phyloP scores from a whole-genome alignment of 1,284 basidiomycete genomes.

The Porodaedalea pini region DNA sequence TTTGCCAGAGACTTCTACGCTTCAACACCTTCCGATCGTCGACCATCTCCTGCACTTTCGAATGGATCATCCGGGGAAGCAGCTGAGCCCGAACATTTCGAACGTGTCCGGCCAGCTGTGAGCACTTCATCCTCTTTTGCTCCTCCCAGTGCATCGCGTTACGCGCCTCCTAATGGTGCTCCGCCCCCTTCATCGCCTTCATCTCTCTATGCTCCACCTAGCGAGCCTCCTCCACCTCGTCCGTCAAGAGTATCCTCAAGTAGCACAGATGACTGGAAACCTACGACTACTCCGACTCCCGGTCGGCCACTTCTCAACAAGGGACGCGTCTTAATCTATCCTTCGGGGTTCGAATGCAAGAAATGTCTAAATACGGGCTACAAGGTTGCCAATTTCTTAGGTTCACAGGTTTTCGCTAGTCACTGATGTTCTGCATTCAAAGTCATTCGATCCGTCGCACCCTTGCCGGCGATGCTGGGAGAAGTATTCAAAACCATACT shows the following conservation, averaged over 20 bases:
- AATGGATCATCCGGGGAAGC: slow-evolving; percentile 5
- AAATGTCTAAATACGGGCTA: slow-evolving; percentile 74
- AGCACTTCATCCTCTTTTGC: not conserved
- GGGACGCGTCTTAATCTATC: slow-evolving; percentile 64
- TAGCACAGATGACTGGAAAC: slow-evolving; percentile 46
- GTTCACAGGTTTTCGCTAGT: not conserved
- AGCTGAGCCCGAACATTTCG: slow-evolving; percentile 7
- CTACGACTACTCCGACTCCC: slow-evolving; percentile 57
- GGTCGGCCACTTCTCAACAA: slow-evolving; percentile 61
- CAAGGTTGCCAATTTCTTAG: slow-evolving; percentile 38
- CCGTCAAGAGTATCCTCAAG: slow-evolving; percentile 24
- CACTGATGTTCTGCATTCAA: too few relatives aligned
- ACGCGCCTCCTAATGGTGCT: slow-evolving; percentile 27
- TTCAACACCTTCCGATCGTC: slow-evolving; percentile 23
- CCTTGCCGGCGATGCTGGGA: slow-evolving; percentile 72
- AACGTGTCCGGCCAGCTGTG: not conserved
- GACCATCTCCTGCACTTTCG: slow-evolving; percentile 11
- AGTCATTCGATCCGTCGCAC: slow-evolving; percentile 50
- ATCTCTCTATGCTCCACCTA: slow-evolving; percentile 28
- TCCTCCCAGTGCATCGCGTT: slow-evolving; percentile 1
- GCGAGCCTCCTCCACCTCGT: slow-evolving; percentile 27
- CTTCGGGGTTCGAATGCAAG: slow-evolving; percentile 51
- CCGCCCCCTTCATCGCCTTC: slow-evolving; percentile 14
- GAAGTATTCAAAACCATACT: slow-evolving; percentile 56
- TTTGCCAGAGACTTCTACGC: slow-evolving; percentile 57